Conservation (phyloP, 805 yeast species). For the Nakazawaea ishiwadae region DNA sequence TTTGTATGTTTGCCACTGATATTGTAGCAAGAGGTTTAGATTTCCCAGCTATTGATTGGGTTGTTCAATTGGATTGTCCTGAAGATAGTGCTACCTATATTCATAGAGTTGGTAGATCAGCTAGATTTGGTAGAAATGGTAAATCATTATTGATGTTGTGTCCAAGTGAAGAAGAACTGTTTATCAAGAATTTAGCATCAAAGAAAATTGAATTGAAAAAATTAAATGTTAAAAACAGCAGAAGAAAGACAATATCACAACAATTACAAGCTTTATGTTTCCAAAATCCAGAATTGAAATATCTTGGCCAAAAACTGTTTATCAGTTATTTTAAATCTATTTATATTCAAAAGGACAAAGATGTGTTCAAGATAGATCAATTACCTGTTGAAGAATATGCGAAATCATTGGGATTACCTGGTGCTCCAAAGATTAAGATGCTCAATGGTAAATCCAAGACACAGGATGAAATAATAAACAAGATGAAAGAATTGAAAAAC, state of each 20-base stretch:
- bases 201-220: constrained; percentile 67
- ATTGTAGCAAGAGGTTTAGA: constrained; percentile 90
- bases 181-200: constrained; percentile 56
- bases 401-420: constrained; percentile 85
- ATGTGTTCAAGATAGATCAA: constrained; percentile 71
- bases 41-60: constrained; percentile 94
- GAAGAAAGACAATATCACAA: constrained; percentile 67
- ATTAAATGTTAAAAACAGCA: constrained; percentile 70
- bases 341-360: constrained; percentile 82
- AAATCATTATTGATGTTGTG: constrained; percentile 77
- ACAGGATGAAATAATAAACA: constrained; percentile 30
- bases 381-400: constrained; percentile 84
- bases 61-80: constrained; percentile 87
- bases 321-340: constrained; percentile 86
- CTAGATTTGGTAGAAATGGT: constrained; percentile 82
- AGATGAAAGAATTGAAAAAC: constrained; percentile 71
- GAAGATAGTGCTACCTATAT: constrained; percentile 87
- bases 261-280: constrained; percentile 89
- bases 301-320: constrained; percentile 93
- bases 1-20: constrained; percentile 85
- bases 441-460: constrained; percentile 33
- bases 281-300: constrained; percentile 86
- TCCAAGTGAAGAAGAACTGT: constrained; percentile 77
- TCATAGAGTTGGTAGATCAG: constrained; percentile 88
- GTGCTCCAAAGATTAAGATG: constrained; percentile 90